Evolutionary conservation across 1,284 basidiomycete species (phyloP), one percentile per base, ranked within the genome.

Genomic region (Wolfiporia cocos): DNA sequence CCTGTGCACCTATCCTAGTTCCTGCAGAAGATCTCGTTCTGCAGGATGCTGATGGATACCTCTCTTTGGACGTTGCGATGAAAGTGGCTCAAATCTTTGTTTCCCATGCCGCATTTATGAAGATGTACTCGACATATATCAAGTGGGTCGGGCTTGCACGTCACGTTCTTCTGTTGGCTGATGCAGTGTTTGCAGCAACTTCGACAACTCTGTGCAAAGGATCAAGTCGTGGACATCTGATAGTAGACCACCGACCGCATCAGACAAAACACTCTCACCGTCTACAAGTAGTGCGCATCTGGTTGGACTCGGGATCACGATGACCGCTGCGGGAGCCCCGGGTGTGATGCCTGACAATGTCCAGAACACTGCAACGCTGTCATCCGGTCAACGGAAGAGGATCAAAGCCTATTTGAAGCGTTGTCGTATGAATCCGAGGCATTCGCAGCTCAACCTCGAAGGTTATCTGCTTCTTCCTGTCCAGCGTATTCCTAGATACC

Each of bases 381-480:
- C 84, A 3, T 77, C 86, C 5, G 75, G 81, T 46, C 92, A 96
- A 62, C 74, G 79, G 53, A 95, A 86, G 62, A 79, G 92, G 26
- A 88, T 96, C 57, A 91, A 86, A 62, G 60, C 76, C 9, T 96
- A 92, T 63, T 64, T 95, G 38, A 94, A 95, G 67, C 79, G 86
- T 35, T 91, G 86, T 58, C 78, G 87, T 38, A 65, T 87, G 57
- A 83, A 87, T 54, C 92, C 92, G 3, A 74, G 84, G 30, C 96
- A 99, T 65, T 89, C 89, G n/a, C 96, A 99, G 63, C 76, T 99
- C 49, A 97, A 93, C 59, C 67, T 99, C 50, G 94, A 99, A 67
- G 88, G 87, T 7, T 99, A 99, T 62, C 68, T 99, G 21, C 74
- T 99, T 5, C 77, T 99, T 33, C 95, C 95, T 26, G 87, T 99